Evolutionary conservation across 306 rosid genomes (phyloP).

Genomic region (Quercus aquifolioides): DNA sequence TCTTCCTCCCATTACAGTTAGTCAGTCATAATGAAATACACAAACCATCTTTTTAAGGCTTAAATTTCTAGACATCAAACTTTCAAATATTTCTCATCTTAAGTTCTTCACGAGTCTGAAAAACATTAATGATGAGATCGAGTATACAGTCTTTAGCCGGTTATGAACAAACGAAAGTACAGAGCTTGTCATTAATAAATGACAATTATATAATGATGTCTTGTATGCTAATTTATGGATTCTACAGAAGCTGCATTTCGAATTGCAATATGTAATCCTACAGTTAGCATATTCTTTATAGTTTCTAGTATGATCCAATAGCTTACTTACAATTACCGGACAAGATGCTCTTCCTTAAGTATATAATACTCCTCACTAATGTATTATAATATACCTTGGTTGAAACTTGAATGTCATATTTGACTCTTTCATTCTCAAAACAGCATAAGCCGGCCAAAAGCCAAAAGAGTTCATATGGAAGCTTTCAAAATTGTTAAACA

Average conservation of each 20-base stretch:
- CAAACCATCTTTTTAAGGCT: too few relatives aligned
- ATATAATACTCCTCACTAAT: too few relatives aligned
- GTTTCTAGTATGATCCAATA: background rate
- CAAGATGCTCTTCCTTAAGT: background rate
- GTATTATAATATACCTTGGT: background rate
- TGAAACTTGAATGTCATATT: too few relatives aligned
- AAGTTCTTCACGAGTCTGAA: background rate
- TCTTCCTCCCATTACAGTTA: too few relatives aligned
- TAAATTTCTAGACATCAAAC: too few relatives aligned
- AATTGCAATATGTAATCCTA: background rate
- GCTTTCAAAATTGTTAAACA: background rate
- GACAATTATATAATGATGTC: background rate
- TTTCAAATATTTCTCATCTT: background rate
- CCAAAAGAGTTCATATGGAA: constrained; percentile 21
- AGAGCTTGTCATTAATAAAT: background rate
- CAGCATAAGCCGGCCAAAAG: constrained; percentile 11
- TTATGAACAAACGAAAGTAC: background rate
- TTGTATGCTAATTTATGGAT: background rate
- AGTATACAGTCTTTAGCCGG: background rate
- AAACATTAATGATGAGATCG: background rate
- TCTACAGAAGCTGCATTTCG: background rate
- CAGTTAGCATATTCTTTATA: background rate
- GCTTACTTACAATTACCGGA: background rate
- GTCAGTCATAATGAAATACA: too few relatives aligned
- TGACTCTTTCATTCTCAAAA: background rate